Evolutionary conservation across 768 basidiomycete species (phyloP), one percentile per base, ranked within the genome.

Genomic region (Termitomyces sp.): DNA sequence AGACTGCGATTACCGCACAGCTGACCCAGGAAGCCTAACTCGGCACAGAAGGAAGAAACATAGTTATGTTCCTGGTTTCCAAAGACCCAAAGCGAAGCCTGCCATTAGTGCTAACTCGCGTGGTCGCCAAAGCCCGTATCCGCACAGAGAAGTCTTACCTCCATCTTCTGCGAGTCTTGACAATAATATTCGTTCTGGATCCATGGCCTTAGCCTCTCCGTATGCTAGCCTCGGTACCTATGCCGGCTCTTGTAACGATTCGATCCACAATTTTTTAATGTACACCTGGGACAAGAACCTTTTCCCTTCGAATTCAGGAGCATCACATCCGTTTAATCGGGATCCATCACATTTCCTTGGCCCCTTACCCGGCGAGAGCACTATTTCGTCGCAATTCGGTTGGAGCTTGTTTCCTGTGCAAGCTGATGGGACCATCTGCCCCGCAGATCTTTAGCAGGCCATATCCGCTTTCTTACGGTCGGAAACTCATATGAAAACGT

Each of bases 1-100:
- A 1, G 55, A 62, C 12, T 71, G 71, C 52, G 53, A 58, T 8
- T 71, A 62, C 53, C 56, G 58, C 9, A 67, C 67, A 8, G 58
- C 64, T 10, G 71, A 72, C 46, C 68, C 67, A 3, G 68, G 66
- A 1, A 64, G 66, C 14, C 54, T 71, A 21, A 65, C 64, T 7
- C 64, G 71, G 8, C 71, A 72, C 57, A 65, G 65, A 45, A 72
- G 71, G 60, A 62, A 60, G 22, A 34, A 43, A 11, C 70, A 71
- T 50, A 63, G 54, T 14, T 68, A 69, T 43, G 45, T 55, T 17
- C 60, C 62, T 15, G 58, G 61, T 32, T 38, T 24, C 32, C 46
- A 43, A 30, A 45, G 45, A 12, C 11, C 43, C 17, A 54, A 56
- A 35, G 59, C 51, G 4, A 51, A 53, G 19, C 34, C 51, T 17